Conservation (phyloP, 257 asterid species). For the Schizonepeta tenuifolia region DNA sequence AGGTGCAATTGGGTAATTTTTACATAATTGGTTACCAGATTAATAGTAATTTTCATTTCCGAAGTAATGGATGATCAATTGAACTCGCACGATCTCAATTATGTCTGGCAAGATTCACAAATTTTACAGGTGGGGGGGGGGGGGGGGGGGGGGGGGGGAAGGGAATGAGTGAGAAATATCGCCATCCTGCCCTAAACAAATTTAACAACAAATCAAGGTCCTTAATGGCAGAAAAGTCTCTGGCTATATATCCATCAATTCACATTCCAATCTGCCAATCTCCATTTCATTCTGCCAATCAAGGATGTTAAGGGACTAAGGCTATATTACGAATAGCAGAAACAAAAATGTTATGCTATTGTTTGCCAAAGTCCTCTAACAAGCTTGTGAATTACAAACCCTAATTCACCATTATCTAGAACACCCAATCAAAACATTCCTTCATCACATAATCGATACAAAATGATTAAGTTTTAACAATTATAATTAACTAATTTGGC, state of each 20-base stretch:
- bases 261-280: no score
- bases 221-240: not conserved
- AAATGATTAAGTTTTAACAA: slow-evolving; percentile 5
- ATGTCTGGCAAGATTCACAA: not conserved
- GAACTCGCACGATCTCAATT: not conserved
- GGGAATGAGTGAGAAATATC: not conserved
- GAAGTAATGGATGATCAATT: not conserved
- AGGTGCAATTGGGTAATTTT: not conserved
- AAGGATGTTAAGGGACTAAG: slow-evolving; percentile 9
- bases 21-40: not conserved
- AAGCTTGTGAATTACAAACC: slow-evolving; percentile 31
- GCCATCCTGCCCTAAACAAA: not conserved
- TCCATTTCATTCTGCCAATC: slow-evolving; percentile 7
- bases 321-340: slow-evolving; percentile 16
- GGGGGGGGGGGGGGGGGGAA: no score
- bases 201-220: not conserved
- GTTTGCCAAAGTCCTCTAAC: slow-evolving; percentile 5
- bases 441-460: slow-evolving; percentile 24
- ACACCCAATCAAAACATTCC: slow-evolving; percentile 3
- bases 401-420: slow-evolving; percentile 26
- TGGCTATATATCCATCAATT: not conserved
- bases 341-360: not conserved
- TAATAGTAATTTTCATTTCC: not conserved
- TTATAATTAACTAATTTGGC: not conserved
- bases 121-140: not conserved